Conservation (phyloP, 2,329 filamentous ascomycete genomes). For the Verticillium alfalfae region DNA sequence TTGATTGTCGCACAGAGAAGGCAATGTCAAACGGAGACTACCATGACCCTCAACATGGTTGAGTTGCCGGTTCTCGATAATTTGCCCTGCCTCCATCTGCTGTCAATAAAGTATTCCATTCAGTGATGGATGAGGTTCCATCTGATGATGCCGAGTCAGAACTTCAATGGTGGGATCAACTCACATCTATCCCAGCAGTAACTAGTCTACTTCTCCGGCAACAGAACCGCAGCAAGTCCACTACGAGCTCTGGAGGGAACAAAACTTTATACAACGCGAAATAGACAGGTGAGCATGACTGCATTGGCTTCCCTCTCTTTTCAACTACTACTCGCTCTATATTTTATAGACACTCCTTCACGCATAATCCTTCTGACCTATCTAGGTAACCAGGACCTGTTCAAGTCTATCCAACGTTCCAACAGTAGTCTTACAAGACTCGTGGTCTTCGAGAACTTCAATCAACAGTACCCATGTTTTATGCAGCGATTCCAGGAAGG, state of each 20-base stretch:
- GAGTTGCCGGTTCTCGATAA: slow-evolving; percentile 12
- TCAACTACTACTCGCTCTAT: not conserved
- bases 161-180: slow-evolving; percentile 16
- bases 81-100: slow-evolving; percentile 7
- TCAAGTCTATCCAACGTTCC: slow-evolving; percentile 1
- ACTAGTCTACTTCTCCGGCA: slow-evolving; percentile 22
- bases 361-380: not conserved
- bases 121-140: slow-evolving; percentile 13
- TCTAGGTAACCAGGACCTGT: slow-evolving; percentile 1
- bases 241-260: slow-evolving; percentile 25
- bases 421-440: slow-evolving; percentile 13
- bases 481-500: slow-evolving; percentile 8
- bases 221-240: slow-evolving; percentile 23
- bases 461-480: slow-evolving; percentile 19
- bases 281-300: slow-evolving; percentile 12
- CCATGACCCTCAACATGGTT: slow-evolving; percentile 15
- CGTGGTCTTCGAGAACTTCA: slow-evolving; percentile 24
- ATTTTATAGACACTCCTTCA: not conserved
- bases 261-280: slow-evolving; percentile 2
- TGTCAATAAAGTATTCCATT: slow-evolving; percentile 15
- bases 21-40: not conserved
- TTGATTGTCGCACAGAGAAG: not conserved
- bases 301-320: not conserved
- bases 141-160: slow-evolving; percentile 15
- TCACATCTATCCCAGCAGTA: slow-evolving; percentile 19